A percentile compares a stretch with the other conserved stretches of the same genome.
Conservation (phyloP, 2,329 filamentous ascomycete species). For the Sclerotinia borealis region DNA sequence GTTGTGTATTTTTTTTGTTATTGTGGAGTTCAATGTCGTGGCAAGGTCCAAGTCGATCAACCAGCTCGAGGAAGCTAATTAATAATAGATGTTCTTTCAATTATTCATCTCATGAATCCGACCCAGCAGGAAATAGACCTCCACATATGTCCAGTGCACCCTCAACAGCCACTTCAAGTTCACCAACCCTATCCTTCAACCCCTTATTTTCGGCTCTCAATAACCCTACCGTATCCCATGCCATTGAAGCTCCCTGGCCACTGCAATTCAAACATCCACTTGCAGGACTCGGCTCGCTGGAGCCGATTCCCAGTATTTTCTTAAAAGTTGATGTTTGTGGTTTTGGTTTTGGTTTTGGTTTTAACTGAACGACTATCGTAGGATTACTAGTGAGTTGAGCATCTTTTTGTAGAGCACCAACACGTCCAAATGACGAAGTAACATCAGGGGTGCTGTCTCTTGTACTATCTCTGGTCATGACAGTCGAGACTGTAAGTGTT, state of each 20-base stretch:
- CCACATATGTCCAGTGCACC: slow-evolving; percentile 42
- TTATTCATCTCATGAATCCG: neutral
- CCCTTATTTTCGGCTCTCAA: slow-evolving; percentile 56
- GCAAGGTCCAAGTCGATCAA: neutral
- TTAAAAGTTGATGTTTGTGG: slow-evolving; percentile 43
- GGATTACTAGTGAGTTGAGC: slow-evolving; percentile 11
- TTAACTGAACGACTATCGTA: neutral
- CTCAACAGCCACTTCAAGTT: slow-evolving; percentile 55
- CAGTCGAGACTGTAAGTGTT: slow-evolving; percentile 33
- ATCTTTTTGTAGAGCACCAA: slow-evolving; percentile 1
- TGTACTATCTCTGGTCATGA: slow-evolving; percentile 12
- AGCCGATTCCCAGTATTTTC: slow-evolving; percentile 38
- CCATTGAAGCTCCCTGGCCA: slow-evolving; percentile 52
- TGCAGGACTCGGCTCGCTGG: slow-evolving; percentile 18
- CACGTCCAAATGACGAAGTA: neutral
- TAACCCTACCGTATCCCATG: slow-evolving; percentile 59
- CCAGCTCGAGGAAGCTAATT: neutral
- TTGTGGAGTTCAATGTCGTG: neutral
- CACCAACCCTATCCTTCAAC: slow-evolving; percentile 52
- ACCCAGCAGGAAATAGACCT: slow-evolving; percentile 1
- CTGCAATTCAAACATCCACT: slow-evolving; percentile 49
- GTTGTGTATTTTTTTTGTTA: neutral
- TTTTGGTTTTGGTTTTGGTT: slow-evolving; percentile 24
- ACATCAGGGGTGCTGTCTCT: slow-evolving; percentile 3
- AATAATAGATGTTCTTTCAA: neutral